Conservation (phyloP, 169 alveolate genomes). For the Perkinsus marinus region DNA sequence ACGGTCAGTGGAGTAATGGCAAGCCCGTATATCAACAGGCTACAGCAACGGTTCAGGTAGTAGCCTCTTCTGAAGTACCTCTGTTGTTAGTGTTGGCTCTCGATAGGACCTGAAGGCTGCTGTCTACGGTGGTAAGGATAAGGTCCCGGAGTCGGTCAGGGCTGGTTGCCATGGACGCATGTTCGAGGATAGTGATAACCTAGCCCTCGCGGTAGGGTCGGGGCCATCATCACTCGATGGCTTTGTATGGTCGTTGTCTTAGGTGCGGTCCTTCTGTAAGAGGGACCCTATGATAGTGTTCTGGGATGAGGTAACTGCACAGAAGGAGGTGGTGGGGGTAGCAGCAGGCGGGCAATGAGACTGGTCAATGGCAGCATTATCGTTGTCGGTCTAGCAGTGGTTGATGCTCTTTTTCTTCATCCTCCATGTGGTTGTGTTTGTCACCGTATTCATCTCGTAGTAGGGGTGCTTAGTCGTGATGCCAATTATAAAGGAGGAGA, state of each 20-base stretch:
- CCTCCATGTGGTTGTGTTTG: background rate
- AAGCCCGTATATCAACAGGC: background rate
- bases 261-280: background rate
- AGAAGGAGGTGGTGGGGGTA: background rate
- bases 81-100: background rate
- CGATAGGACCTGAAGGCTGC: background rate
- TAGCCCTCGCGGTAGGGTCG: background rate
- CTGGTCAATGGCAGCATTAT: background rate
- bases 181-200: constrained; percentile 6
- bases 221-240: background rate
- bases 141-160: background rate
- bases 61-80: background rate
- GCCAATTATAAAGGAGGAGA: background rate
- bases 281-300: constrained; percentile 1
- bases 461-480: background rate
- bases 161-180: constrained; percentile 7
- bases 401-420: background rate
- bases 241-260: background rate
- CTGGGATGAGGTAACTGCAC: background rate
- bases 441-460: background rate
- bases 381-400: background rate
- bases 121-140: background rate
- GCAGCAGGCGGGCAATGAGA: background rate
- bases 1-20: background rate
- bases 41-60: background rate